Percentiles rank a stretch among this genome's conserved stretches.
These are phyloP conservation scores for Saccharomyces cerevisiae DNA, from an alignment of 805 yeast genomes.

Conservation along the genomic window DNA sequence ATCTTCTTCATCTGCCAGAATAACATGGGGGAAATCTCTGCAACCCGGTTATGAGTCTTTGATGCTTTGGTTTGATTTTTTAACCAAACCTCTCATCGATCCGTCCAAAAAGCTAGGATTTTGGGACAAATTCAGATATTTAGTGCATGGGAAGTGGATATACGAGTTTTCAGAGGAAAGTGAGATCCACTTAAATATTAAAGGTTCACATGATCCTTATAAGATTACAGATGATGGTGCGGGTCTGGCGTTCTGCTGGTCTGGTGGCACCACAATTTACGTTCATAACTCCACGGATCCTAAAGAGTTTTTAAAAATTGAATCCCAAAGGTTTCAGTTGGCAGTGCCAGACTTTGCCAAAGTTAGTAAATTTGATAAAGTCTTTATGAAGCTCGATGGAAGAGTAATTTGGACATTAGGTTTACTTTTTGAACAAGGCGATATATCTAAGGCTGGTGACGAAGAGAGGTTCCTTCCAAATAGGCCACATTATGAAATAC, in stretches of 20 bases:
- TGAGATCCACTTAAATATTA: slow-evolving; percentile 55
- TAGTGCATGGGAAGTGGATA: slow-evolving; percentile 45
- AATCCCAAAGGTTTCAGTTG: slow-evolving; percentile 48
- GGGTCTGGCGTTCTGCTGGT: slow-evolving; percentile 62
- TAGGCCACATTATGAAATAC: slow-evolving; percentile 56
- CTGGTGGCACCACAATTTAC: slow-evolving; percentile 41
- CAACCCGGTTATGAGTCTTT: slow-evolving; percentile 54
- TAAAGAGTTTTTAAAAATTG: slow-evolving; percentile 43
- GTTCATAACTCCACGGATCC: slow-evolving; percentile 45
- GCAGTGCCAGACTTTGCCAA: slow-evolving; percentile 42
- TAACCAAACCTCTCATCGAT: slow-evolving; percentile 64
- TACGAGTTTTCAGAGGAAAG: slow-evolving; percentile 39
- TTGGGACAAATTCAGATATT: slow-evolving; percentile 59
- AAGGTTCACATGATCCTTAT: slow-evolving; percentile 54
- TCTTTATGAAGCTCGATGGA: slow-evolving; percentile 55
- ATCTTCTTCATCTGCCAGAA: slow-evolving; percentile 40
- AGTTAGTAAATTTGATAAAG: slow-evolving; percentile 33
- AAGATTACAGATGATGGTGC: slow-evolving; percentile 47
- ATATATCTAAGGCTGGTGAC: slow-evolving; percentile 29
- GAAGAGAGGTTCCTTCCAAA: slow-evolving; percentile 40
- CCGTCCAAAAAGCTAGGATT: slow-evolving; percentile 57
- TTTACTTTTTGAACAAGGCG: slow-evolving; percentile 59
- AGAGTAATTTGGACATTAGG: slow-evolving; percentile 75
- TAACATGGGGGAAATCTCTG: slow-evolving; percentile 58
- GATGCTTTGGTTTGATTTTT: slow-evolving; percentile 56